Evolutionary conservation across 768 basidiomycete genomes (phyloP), one percentile per base, ranked within the genome.

Genomic region (Tubosaeta sp.): DNA sequence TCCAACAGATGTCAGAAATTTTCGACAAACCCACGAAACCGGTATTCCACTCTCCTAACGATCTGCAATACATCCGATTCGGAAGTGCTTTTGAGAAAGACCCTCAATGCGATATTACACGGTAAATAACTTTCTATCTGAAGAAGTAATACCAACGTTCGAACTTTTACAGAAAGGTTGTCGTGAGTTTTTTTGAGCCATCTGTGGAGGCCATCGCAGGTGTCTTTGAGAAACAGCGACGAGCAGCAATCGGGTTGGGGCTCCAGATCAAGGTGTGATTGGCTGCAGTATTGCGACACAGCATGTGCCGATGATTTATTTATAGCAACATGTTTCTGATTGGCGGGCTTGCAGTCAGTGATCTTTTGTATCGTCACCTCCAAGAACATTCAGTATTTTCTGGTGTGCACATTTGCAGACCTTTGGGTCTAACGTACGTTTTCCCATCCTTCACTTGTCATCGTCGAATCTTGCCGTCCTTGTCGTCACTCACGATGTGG

Each of bases 321-420:
- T 22, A 4, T 30, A 69, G 70, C 52, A n/a, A 68, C 14, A 68
- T 74, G 18, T 73, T 79, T 34, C 70, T 83, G 3, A 77, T 81
- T 2, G 79, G 79, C 1, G 78, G 78, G 0, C 80, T 78, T 53
- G 73, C 75, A 0, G 73, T 76, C 12, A 79, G 71, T 44, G 73
- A 74, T 22, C 79, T 70, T 64, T 58, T 81, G 16, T 78, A 72
- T 48, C 53, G 55, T 7, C 66, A 67, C 29, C 71, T 83, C 16
- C 71, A 73, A n/a, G 57, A 64, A 16, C 59, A 66, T 2, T 58
- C 78, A 1, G 58, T 54, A 19, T 67, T 68, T 13, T 62, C 68
- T 0, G 71, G 71, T 0, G 56, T 79, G 3, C 64, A 69, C 12
- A 59, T 82, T 4, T 69, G 72, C 46, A 70, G 79, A 16, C 81